Evolutionary conservation across 257 asterid genomes (phyloP).

Genomic region (Solanum dulcamara): DNA sequence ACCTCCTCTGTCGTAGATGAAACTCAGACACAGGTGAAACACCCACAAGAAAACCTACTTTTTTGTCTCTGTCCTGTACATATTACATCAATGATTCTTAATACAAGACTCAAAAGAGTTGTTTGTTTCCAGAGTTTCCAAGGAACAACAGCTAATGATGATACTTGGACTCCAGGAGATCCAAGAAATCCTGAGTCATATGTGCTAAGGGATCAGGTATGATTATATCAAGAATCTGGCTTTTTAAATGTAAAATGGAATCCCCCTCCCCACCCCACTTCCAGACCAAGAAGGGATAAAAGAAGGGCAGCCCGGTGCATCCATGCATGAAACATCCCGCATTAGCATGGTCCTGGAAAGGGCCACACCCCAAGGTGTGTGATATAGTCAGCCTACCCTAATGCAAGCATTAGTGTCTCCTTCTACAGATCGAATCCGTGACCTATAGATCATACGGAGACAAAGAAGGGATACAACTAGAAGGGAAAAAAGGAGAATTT

Average conservation of each 20-base stretch:
- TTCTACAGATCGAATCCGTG: background rate
- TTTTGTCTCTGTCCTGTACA: background rate
- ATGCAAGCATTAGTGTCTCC: background rate
- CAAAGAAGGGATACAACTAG: background rate
- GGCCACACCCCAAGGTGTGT: background rate
- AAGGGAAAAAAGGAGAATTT: background rate
- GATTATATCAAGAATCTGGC: background rate
- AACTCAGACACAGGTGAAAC: background rate
- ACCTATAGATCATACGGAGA: background rate
- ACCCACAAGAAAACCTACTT: background rate
- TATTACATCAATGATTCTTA: background rate
- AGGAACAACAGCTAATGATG: background rate
- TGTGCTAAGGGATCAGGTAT: slow-evolving; percentile 1
- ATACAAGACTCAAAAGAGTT: background rate
- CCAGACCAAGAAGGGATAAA: background rate
- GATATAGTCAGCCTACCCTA: background rate
- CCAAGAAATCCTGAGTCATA: background rate
- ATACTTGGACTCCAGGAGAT: background rate
- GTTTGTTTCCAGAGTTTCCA: background rate
- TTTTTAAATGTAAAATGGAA: background rate
- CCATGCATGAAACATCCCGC: background rate
- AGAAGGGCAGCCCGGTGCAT: background rate
- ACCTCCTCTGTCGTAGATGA: background rate
- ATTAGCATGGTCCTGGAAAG: background rate
- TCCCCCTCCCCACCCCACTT: background rate